phyloP scores from a whole-genome alignment of 257 asterid species.

The Petunia secreta region DNA sequence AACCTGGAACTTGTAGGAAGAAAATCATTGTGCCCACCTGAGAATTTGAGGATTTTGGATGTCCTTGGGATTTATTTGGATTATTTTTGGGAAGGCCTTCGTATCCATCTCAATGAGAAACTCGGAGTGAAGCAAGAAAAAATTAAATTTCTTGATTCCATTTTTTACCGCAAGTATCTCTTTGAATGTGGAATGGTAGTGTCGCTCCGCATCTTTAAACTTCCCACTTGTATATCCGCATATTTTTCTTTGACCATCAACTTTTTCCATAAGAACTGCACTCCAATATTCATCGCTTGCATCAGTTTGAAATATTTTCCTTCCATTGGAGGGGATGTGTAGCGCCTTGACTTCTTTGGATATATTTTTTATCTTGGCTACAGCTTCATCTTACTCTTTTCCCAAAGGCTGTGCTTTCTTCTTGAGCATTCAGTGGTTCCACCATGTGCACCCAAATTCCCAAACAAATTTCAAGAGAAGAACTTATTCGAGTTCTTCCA shows the following conservation, averaged over 20 bases:
- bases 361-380: too few species aligned
- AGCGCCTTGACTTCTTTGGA: background rate
- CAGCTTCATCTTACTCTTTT: background rate
- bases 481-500: background rate
- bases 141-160: too few species aligned
- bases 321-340: background rate
- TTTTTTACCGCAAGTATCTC: background rate
- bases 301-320: background rate
- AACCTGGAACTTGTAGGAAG: too few species aligned
- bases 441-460: background rate
- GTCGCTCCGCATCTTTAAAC: background rate
- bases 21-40: too few species aligned
- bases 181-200: constrained; percentile 7
- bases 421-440: background rate
- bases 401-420: background rate
- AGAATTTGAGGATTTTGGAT: too few species aligned
- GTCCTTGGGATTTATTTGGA: too few species aligned
- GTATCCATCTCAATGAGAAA: too few species aligned
- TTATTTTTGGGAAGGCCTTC: too few species aligned
- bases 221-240: background rate
- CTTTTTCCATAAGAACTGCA: background rate
- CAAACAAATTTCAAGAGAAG: background rate
- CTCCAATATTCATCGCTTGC: background rate
- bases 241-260: background rate
- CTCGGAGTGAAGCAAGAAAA: too few species aligned